Percentiles rank a stretch among this genome's conserved stretches.
Evolutionary conservation across 2,329 filamentous ascomycete genomes (phyloP).

Genomic region (Aspergillus brasiliensis): DNA sequence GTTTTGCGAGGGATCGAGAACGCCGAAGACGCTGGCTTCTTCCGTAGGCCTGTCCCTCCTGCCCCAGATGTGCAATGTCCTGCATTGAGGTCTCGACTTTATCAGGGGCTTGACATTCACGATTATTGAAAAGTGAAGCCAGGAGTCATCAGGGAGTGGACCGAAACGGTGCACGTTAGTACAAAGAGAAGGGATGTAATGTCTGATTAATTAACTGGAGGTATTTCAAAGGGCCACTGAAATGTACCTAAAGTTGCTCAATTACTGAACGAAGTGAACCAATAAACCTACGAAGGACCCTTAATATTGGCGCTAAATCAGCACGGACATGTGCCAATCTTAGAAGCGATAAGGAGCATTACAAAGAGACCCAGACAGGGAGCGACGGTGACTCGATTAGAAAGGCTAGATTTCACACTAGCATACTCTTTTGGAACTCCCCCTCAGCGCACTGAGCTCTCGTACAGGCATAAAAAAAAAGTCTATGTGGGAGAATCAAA

Average conservation of each 20-base stretch:
- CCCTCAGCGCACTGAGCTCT: constrained; percentile 8
- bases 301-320: background rate
- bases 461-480: constrained; percentile 22
- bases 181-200: too few relatives aligned
- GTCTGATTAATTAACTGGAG: too few relatives aligned
- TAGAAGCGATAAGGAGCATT: background rate
- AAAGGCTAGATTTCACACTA: background rate
- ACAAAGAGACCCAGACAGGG: background rate
- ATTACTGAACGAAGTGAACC: too few relatives aligned
- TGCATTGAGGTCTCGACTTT: too few relatives aligned
- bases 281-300: background rate
- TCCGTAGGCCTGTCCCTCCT: background rate
- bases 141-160: too few relatives aligned
- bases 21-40: background rate
- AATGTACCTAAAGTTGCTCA: too few relatives aligned
- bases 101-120: too few relatives aligned
- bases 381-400: background rate
- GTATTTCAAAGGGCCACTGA: background rate
- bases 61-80: background rate
- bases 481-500: constrained; percentile 35
- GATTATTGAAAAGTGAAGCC: too few relatives aligned
- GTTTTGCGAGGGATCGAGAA: background rate
- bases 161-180: too few relatives aligned
- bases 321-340: background rate
- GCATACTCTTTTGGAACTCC: background rate